A percentile compares a stretch with the other conserved stretches of the same genome.
phyloP scores from a whole-genome alignment of 2,329 filamentous ascomycete species.

The Arachnomyces sp. region DNA sequence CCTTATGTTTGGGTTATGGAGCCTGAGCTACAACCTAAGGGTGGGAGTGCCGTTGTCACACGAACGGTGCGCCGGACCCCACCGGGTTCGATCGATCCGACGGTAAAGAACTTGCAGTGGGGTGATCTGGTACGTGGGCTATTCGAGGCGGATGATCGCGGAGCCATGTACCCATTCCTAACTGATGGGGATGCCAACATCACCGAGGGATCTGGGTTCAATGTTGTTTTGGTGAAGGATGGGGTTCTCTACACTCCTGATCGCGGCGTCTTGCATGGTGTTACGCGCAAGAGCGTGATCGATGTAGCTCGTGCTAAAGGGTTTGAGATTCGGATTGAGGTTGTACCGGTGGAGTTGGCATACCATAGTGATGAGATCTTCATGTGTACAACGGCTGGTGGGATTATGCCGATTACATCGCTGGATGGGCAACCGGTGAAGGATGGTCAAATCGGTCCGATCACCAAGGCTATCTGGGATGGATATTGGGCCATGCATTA shows the following conservation, averaged over 20 bases:
- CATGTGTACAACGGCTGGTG: constrained; percentile 48
- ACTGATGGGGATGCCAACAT: constrained; percentile 45
- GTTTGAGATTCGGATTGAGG: constrained; percentile 32
- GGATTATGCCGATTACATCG: constrained; percentile 45
- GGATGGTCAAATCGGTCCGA: constrained; percentile 37
- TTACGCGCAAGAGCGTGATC: constrained; percentile 44
- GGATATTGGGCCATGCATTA: constrained; percentile 45
- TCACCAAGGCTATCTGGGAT: constrained; percentile 46
- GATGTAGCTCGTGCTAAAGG: constrained; percentile 32
- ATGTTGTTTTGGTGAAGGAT: constrained; percentile 42
- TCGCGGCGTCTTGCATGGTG: constrained; percentile 42
- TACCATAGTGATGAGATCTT: constrained; percentile 45
- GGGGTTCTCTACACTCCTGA: constrained; percentile 40
- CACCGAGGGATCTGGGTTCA: constrained; percentile 46
- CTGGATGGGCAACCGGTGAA: constrained; percentile 39
- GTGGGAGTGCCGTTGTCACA: constrained; percentile 39
- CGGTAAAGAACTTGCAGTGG: constrained; percentile 48
- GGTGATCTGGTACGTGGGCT: constrained; percentile 41
- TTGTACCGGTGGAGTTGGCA: constrained; percentile 35
- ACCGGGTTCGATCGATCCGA: constrained; percentile 44
- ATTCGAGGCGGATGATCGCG: constrained; percentile 42
- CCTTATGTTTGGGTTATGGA: constrained; percentile 48
- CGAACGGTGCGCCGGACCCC: constrained; percentile 40
- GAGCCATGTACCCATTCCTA: constrained; percentile 42
- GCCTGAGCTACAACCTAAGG: constrained; percentile 34